These are phyloP conservation scores for Alternaria dauci DNA, from an alignment of 2,329 filamentous ascomycete genomes.

Conservation along the genomic window DNA sequence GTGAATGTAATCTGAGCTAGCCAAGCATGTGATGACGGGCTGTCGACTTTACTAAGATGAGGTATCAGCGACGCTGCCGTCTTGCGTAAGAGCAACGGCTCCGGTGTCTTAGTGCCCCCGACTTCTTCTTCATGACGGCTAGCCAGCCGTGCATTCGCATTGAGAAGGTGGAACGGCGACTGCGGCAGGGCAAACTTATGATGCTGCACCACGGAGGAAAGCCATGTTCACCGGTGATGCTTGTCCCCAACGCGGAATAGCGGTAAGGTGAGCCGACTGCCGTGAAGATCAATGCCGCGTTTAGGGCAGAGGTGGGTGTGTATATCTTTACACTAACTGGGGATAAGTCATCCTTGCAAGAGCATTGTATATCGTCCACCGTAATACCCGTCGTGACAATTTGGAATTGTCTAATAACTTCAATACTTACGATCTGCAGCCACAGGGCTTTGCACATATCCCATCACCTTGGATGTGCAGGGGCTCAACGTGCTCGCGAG, in stretches of 20 bases:
- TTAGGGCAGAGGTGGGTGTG: slow-evolving; percentile 25
- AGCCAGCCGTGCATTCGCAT: slow-evolving; percentile 14
- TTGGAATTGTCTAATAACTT: slow-evolving; percentile 19
- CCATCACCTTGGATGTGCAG: not conserved
- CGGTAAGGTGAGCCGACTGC: slow-evolving; percentile 40
- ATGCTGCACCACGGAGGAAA: slow-evolving; percentile 10
- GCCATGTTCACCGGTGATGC: slow-evolving; percentile 14
- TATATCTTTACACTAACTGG: slow-evolving; percentile 33
- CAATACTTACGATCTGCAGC: slow-evolving; percentile 12
- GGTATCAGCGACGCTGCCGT: slow-evolving; percentile 1
- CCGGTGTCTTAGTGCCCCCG: slow-evolving; percentile 10
- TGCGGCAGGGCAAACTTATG: slow-evolving; percentile 17
- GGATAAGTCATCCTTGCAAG: slow-evolving; percentile 27
- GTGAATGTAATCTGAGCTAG: slow-evolving; percentile 2
- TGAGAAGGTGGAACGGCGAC: slow-evolving; percentile 17
- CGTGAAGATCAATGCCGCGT: slow-evolving; percentile 26
- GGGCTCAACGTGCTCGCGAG: slow-evolving; percentile 1
- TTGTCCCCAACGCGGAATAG: slow-evolving; percentile 41
- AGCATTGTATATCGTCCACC: slow-evolving; percentile 18
- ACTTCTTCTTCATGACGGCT: slow-evolving; percentile 9
- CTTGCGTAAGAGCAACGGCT: slow-evolving; percentile 1
- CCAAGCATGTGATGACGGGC: slow-evolving; percentile 7
- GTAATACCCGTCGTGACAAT: slow-evolving; percentile 18
- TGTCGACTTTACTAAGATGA: not conserved
- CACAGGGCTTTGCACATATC: slow-evolving; percentile 8